Conservation (phyloP, 495 filamentous ascomycete genomes). For the Xylaria intraflava region DNA sequence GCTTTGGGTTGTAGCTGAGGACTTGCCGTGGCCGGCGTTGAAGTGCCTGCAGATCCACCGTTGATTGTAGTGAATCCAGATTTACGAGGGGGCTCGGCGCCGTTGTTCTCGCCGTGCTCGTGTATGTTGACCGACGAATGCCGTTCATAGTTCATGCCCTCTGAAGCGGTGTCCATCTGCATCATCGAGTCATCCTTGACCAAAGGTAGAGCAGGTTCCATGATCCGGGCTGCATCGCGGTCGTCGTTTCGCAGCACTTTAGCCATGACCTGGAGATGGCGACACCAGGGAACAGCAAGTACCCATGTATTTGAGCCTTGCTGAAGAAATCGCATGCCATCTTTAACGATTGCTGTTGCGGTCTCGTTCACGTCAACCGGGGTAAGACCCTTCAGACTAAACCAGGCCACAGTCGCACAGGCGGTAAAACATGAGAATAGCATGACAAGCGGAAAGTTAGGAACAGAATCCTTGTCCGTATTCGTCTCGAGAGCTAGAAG, state of each 20-base stretch:
- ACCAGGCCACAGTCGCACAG: conserved; percentile 45
- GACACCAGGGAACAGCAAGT: conserved; percentile 44
- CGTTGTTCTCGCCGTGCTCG: conserved; percentile 27
- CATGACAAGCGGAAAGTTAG: conserved; percentile 49
- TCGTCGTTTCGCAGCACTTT: conserved; percentile 41
- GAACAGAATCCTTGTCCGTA: conserved; percentile 41
- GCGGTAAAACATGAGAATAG: conserved; percentile 47
- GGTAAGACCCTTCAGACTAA: conserved; percentile 42
- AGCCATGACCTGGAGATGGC: conserved; percentile 44
- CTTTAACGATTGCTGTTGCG: conserved; percentile 39
- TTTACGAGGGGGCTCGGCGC: conserved; percentile 41
- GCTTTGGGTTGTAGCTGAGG: conserved; percentile 28
- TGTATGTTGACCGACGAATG: conserved; percentile 21
- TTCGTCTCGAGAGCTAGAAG: conserved; percentile 40
- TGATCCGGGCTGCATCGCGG: conserved; percentile 14
- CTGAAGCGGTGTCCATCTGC: conserved; percentile 37
- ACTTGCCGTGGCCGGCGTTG: conserved; percentile 38
- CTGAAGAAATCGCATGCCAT: conserved; percentile 42
- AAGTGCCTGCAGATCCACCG: conserved; percentile 37
- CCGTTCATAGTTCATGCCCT: conserved; percentile 43
- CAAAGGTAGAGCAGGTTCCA: conserved; percentile 29
- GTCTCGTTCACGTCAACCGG: conserved; percentile 41
- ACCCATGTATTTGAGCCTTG: conserved; percentile 44
- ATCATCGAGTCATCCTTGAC: conserved; percentile 41
- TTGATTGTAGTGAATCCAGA: conserved; percentile 46